Base-by-base conservation (phyloP, 2,329 filamentous ascomycete genomes). In the Chalaropsis ovoidea region DNA sequence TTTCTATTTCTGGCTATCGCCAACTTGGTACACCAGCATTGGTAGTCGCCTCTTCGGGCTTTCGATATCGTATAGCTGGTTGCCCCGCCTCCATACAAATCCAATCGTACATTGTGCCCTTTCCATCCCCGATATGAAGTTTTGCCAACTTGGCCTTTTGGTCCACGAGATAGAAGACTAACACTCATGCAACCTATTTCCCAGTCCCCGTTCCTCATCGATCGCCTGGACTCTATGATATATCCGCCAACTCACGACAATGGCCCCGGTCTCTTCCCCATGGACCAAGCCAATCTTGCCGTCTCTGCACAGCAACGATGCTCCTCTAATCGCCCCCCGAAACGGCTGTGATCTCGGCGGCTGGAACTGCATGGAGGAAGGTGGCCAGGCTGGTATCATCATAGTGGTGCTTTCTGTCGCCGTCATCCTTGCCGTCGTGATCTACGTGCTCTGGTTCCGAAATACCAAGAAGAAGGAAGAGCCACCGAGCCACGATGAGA, bases 301-400 rank as follows among this genome's bases (percentile, higher is more conserved):
- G 2, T n/a, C 54, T 10, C 52, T 10, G 15, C n/a, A 60, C 19
- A 24, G 19, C 61, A 15, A 17, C 10, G 27, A 45, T n/a, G n/a
- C 19, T 2, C 1, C 19, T 27, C 52, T 17, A 39, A 45, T 62
- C 17, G 19, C 43, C 4, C 39, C 45, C n/a, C 64, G 45, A 42
- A 65, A 65, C 52, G 66, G 31, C 45, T 67, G 62, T 43, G 39
- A 52, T 27, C 39, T 63, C 22, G 65, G 65, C 0, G 65, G 65
- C 19, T 67, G 65, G 65, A 13, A 19, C 31, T 67, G 65, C 31
- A 54, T 67, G 54, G 41, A 60, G 24, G 52, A 64, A 31, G 31
- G 65, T 19, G 60, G 54, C 10, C 61, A 62, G 17, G 61, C 49
- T 15, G 65, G 65, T 15, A 43, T 62, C 7, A 62, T 67, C 42